Base-by-base conservation (phyloP, 192 early-diverging fungal genomes). In the Backusella mclennaniae region DNA sequence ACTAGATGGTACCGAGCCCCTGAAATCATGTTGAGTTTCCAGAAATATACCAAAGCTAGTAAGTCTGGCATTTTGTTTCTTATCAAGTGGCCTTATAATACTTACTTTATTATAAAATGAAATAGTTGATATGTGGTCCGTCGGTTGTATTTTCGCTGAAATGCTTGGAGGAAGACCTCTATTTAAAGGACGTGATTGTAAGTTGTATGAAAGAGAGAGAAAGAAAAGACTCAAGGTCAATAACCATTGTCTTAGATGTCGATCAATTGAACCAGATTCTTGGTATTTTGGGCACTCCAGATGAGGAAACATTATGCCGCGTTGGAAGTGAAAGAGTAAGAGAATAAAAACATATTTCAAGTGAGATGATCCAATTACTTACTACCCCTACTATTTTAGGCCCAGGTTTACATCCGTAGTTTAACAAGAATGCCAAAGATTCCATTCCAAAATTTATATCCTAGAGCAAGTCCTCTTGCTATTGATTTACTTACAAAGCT, bases 1-100 rank as follows among this genome's bases (percentile, higher is more conserved):
- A 99, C 98, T n/a, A 86, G 98, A 77, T 99, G 97, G 96, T 99
- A 98, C 85, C 89, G 98, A 63, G 96, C 98, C 17, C 98, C 98
- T 23, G 98, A 99, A 78, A 95, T 99, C 76, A 96, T 99, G 94
- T 87, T 99, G 49, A 96, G 96, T 70, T 98, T 98, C 86, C 92
- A 95, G 75, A 94, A 89, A 69, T 99, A 99, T 86, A 98, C 97
- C 74, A 99, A 99, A 92, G 97, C 98, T 35, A 99, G 89, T 89
- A 87, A 79, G 87, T 79, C 14, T 11, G 26, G 33, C 1, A 19
- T n/a, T 15, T 26, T 46, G 1, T 14, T 29, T 12, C 4, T 38
- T 21, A 66, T 35, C 2, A 2, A 69, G 31, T 14, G 15, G 5
- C 17, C 35, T 56, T 56, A 9, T 56, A 14, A 6, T 76, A 35